Base-by-base conservation (phyloP, 495 filamentous ascomycete genomes). In the Penicillium argentinense region DNA sequence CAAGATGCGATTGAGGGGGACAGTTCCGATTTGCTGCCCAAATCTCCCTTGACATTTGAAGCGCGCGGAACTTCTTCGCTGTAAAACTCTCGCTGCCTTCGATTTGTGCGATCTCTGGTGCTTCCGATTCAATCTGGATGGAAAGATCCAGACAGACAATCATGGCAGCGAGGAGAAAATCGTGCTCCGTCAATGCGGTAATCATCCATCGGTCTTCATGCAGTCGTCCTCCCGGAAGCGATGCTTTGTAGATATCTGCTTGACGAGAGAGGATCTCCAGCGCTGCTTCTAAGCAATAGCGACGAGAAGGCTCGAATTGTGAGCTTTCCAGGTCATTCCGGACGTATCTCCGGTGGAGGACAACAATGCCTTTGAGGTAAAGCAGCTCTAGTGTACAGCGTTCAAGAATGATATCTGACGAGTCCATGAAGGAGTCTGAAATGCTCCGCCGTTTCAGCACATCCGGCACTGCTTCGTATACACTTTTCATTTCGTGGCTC, bases 161-260 rank as follows among this genome's bases (percentile, higher is more conserved):
- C 73, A 77, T 78, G 16, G 73, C 64, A 3, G 75, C 76, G 2
- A 80, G 51, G 6, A 80, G 63, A 45, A 77, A 78, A 41, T 77
- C 76, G 49, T 76, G 66, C 3, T 62, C 57, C 3, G 57, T 65
- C 9, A 78, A 57, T 1, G 66, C 67, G 7, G 71, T 67, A 39
- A 77, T 61, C 57, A 75, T 71, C 74, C 75, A 78, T 33, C 63
- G 58, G 14, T 76, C 68, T 13, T 66, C 65, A 24, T 72, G 49
- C 7, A 78, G 55, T 29, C 64, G 69, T 0, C 72, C 73, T 5
- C 69, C 72, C 3, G 62, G 59, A 23, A 63, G 49, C 2, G 60
- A 59, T 13, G 60, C 66, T 17, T 63, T 57, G 26, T 77, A 61
- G 4, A 69, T 17, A 9, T 66, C 62, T 16, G 47, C 61, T 47